Percentiles rank a stretch among this genome's conserved stretches.
These are phyloP conservation scores for Candida silvicultrix DNA, from an alignment of 805 yeast species.

Conservation along the genomic window DNA sequence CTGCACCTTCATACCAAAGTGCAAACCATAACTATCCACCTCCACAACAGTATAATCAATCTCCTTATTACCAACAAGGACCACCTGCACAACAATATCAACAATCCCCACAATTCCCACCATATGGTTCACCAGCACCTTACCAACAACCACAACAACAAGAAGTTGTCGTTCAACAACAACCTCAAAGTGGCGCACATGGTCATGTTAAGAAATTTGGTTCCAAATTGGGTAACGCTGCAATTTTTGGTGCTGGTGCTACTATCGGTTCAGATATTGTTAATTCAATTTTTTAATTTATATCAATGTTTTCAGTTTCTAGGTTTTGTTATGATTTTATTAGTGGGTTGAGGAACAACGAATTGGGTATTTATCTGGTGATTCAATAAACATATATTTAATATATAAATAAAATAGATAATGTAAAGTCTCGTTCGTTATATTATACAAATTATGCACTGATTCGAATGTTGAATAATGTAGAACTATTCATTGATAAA, in stretches of 20 bases:
- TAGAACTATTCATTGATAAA: conserved; percentile 19
- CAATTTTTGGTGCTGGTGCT: conserved; percentile 95
- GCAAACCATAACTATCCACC: conserved; percentile 5
- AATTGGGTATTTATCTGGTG: neutral
- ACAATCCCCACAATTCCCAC: conserved; percentile 30
- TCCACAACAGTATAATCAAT: conserved; percentile 11
- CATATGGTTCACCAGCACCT: conserved; percentile 18
- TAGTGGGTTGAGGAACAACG: neutral
- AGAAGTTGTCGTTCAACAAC: conserved; percentile 22
- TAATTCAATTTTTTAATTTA: conserved; percentile 56
- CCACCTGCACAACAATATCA: conserved; percentile 28
- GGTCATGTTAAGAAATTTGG: conserved; percentile 56
- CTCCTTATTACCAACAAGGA: conserved; percentile 16
- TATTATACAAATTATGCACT: neutral
- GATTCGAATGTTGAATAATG: no score
- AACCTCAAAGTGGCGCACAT: conserved; percentile 25
- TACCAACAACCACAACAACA: conserved; percentile 31
- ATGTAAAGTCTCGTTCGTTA: neutral
- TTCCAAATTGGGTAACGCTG: conserved; percentile 83
- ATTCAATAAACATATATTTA: no score
- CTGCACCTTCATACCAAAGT: conserved; percentile 13
- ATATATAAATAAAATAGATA: no score
- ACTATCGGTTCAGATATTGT: conserved; percentile 82
- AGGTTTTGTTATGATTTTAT: neutral
- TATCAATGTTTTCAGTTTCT: neutral